Evolutionary conservation across 2,329 filamentous ascomycete species (phyloP).

Genomic region (Fusarium napiforme): DNA sequence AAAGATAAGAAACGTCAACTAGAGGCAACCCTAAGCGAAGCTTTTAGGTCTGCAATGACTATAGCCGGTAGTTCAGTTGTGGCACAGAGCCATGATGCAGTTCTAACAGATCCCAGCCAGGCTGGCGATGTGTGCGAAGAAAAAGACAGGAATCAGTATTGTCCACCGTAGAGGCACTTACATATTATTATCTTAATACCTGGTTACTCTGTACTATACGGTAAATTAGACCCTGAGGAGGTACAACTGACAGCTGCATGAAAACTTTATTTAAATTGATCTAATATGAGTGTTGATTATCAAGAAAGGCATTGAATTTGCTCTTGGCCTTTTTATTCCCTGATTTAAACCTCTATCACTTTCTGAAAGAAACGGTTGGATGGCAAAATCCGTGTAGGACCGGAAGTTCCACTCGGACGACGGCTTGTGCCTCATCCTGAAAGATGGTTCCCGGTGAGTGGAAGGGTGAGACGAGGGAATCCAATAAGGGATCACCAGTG

Average conservation of each 20-base stretch:
- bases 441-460: slow-evolving; percentile 24
- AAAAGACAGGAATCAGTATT: neutral
- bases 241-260: neutral
- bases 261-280: neutral
- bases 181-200: neutral
- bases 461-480: slow-evolving; percentile 28
- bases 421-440: slow-evolving; percentile 22
- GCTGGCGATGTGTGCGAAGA: neutral
- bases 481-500: slow-evolving; percentile 22
- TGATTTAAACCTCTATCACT: slow-evolving; percentile 4
- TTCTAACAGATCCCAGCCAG: slow-evolving; percentile 27
- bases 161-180: neutral
- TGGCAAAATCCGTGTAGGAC: slow-evolving; percentile 27
- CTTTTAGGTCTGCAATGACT: slow-evolving; percentile 31
- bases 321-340: neutral
- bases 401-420: slow-evolving; percentile 27
- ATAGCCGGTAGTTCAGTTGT: slow-evolving; percentile 31
- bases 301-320: neutral
- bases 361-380: slow-evolving; percentile 13
- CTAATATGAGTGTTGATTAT: neutral
- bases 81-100: slow-evolving; percentile 21
- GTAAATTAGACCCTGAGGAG: neutral
- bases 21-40: slow-evolving; percentile 6
- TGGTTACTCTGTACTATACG: neutral
- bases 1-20: neutral